Evolutionary conservation across 306 rosid genomes (phyloP), one percentile per base, ranked within the genome.

Genomic region (Trifolium fragiferum): DNA sequence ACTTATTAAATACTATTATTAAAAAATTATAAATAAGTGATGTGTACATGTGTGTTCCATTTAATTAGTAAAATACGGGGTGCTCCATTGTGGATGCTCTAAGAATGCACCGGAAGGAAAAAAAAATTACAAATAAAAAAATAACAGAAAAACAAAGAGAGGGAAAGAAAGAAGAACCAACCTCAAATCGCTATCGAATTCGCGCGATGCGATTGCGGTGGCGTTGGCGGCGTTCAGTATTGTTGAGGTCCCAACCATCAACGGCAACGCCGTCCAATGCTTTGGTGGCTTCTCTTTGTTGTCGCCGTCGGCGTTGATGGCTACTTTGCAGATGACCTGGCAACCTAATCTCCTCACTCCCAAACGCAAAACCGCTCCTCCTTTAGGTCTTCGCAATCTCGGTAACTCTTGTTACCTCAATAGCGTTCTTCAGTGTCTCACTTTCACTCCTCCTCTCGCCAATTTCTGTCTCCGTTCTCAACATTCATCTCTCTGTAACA

Each of bases 361-460:
- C 64, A 92, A 92, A 82, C 94, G 97, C 58, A 89, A 82, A 80
- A 85, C 70, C 66, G 89, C 91, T 72, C 91, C 89, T 50, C 99
- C 99, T 4, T 68, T 95, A 78, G 99, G 99, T 68, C 93, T 95
- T 57, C 81, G 33, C 8, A 95, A 95, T 88, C 97, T 95, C 80
- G 99, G 99, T 87, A 95, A 92, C 82, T 88, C 98, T 35, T 95
- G 98, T 79, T 95, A 95, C 81, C 93, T 95, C 93, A 95, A 95
- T 86, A 88, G 96, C 97, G 99, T 95, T 51, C 93, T 95, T 43
- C 99, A 95, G 92, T 95, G 99, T 76, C 99, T 95, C 81, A 95
- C 99, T 73, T 92, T 89, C 79, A 95, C 99, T 43, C 98, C 99
- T 70, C 99, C 99, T 44, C 99, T 95, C 63, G 99, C 99, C 85